These are phyloP conservation scores for Bruguiera sexangula DNA, from an alignment of 345 rosid species.

Conservation along the genomic window DNA sequence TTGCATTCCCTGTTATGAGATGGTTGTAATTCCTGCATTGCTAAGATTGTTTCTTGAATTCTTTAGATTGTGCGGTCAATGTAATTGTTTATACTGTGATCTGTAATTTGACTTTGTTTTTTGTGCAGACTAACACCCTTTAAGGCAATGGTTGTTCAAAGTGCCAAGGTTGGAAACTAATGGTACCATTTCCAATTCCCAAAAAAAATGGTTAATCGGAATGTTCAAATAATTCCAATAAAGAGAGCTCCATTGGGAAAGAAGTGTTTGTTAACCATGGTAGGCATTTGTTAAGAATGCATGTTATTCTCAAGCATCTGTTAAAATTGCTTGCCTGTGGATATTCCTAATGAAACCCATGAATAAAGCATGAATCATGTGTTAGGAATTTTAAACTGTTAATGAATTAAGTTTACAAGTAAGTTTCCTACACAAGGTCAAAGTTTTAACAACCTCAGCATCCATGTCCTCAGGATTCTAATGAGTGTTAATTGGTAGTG, in stretches of 20 bases:
- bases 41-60: background rate
- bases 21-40: background rate
- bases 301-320: background rate
- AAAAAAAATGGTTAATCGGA: background rate
- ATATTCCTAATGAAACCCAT: background rate
- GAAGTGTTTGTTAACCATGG: slow-evolving; percentile 15
- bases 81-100: background rate
- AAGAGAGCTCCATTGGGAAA: slow-evolving; percentile 5
- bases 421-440: no score
- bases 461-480: no score
- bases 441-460: no score
- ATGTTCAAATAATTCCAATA: background rate
- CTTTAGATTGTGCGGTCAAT: background rate
- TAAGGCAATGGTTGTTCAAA: slow-evolving; percentile 7
- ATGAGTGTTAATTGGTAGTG: no score
- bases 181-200: slow-evolving; percentile 1
- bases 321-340: background rate
- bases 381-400: no score
- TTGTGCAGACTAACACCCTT: background rate
- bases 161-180: slow-evolving; percentile 6
- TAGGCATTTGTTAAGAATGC: background rate
- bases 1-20: no score
- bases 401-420: no score
- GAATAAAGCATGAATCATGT: no score
- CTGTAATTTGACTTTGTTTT: background rate